Conservation (phyloP, 495 filamentous ascomycete genomes). For the Geoglossum glabrum region DNA sequence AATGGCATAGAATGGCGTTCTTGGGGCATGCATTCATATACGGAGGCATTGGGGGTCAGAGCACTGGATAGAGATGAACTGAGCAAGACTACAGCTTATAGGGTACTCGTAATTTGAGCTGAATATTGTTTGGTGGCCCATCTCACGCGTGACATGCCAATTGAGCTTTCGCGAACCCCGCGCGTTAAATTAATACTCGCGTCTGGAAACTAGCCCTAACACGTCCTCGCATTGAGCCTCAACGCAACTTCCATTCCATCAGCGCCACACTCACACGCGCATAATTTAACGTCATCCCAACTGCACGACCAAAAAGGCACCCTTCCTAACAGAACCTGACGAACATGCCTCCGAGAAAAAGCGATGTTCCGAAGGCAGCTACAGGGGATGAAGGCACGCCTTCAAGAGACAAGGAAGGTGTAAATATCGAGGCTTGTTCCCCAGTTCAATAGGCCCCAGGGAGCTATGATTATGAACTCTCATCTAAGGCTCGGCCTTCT, state of each 20-base stretch:
- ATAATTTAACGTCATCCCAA: neutral
- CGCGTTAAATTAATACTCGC: neutral
- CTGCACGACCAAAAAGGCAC: neutral
- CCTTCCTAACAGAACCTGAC: neutral
- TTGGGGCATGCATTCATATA: neutral
- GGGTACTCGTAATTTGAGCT: neutral
- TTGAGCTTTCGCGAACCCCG: conserved; percentile 1
- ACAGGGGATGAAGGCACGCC: conserved; percentile 2
- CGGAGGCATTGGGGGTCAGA: neutral
- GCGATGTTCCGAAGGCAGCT: neutral
- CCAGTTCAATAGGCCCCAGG: neutral
- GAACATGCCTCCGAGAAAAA: conserved; percentile 4
- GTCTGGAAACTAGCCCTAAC: neutral
- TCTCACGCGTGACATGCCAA: neutral
- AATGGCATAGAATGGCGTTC: neutral
- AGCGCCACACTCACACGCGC: neutral
- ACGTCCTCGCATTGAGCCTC: neutral
- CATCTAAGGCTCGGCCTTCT: neutral
- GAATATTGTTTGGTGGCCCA: neutral
- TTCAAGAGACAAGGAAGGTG: conserved; percentile 5
- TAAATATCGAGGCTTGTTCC: neutral
- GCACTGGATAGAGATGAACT: neutral
- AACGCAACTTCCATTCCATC: neutral
- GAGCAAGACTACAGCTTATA: neutral
- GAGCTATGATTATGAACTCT: neutral